phyloP scores from a whole-genome alignment of 2,329 filamentous ascomycete species.

The Orbilia ellipsospora region DNA sequence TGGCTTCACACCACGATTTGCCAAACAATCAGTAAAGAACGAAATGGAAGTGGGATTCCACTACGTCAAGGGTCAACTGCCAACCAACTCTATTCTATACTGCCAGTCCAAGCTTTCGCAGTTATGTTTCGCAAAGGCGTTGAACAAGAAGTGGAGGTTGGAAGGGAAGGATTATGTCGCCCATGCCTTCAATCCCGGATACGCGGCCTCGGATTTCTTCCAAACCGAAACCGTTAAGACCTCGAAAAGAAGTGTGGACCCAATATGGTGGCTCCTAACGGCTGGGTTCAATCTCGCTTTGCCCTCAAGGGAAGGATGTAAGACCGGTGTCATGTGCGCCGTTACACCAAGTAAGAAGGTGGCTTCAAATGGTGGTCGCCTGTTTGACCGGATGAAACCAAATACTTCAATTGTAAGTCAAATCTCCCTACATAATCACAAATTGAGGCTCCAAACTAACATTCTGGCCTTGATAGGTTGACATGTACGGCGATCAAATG shows the following conservation, averaged over 20 bases:
- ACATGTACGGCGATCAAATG: slow-evolving; percentile 31
- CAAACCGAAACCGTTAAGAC: slow-evolving; percentile 27
- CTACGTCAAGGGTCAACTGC: slow-evolving; percentile 27
- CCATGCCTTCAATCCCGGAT: slow-evolving; percentile 42
- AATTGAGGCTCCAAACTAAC: slow-evolving; percentile 16
- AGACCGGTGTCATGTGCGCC: slow-evolving; percentile 41
- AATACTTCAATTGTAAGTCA: slow-evolving; percentile 38
- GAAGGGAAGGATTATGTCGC: slow-evolving; percentile 41
- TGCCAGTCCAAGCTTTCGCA: slow-evolving; percentile 41
- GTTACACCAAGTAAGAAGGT: slow-evolving; percentile 35
- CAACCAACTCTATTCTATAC: slow-evolving; percentile 27
- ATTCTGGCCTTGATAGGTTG: slow-evolving; percentile 24
- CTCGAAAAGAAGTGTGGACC: slow-evolving; percentile 17
- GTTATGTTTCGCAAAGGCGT: slow-evolving; percentile 29
- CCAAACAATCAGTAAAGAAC: slow-evolving; percentile 17
- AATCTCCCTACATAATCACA: background rate
- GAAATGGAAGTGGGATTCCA: slow-evolving; percentile 37
- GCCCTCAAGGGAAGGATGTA: slow-evolving; percentile 35
- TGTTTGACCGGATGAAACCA: slow-evolving; percentile 47
- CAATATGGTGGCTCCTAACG: slow-evolving; percentile 38
- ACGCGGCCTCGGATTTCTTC: slow-evolving; percentile 42
- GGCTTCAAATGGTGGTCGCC: slow-evolving; percentile 23
- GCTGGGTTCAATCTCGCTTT: slow-evolving; percentile 23
- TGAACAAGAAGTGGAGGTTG: slow-evolving; percentile 37
- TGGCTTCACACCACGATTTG: slow-evolving; percentile 18